phyloP scores from a whole-genome alignment of 441 rosid species.

The Corymbia citriodora region DNA sequence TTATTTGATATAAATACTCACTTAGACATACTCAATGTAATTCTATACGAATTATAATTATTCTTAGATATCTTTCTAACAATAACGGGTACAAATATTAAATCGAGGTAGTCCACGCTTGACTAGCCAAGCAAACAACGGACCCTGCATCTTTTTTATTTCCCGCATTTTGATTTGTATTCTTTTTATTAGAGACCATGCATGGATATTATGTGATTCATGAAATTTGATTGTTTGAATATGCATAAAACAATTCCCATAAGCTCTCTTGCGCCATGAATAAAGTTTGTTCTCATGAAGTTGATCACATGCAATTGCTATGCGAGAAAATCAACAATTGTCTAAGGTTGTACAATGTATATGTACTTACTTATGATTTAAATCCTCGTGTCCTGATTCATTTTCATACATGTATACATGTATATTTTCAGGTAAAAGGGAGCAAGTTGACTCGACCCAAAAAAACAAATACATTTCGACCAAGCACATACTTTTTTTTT shows the following conservation, averaged over 20 bases:
- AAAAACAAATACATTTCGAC: neutral
- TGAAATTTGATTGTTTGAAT: neutral
- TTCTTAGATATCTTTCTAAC: neutral
- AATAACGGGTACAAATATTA: too few species aligned
- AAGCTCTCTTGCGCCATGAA: neutral
- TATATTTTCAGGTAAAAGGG: neutral
- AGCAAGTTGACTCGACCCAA: neutral
- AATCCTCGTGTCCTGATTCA: neutral
- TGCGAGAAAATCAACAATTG: neutral
- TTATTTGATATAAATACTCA: neutral
- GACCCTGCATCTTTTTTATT: too few species aligned
- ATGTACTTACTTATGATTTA: neutral
- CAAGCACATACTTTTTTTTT: neutral
- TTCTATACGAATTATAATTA: neutral
- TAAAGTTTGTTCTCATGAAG: neutral
- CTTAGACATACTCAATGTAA: neutral
- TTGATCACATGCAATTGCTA: neutral
- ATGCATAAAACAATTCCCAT: neutral
- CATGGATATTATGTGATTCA: neutral
- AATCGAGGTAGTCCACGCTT: too few species aligned
- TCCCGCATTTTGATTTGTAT: too few species aligned
- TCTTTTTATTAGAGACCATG: neutral
- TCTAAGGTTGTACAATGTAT: rapidly evolving
- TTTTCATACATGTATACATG: too few species aligned
- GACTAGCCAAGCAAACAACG: too few species aligned